Evolutionary conservation across 2,329 filamentous ascomycete genomes (phyloP), one percentile per base, ranked within the genome.

Genomic region (Diatrype stigma): DNA sequence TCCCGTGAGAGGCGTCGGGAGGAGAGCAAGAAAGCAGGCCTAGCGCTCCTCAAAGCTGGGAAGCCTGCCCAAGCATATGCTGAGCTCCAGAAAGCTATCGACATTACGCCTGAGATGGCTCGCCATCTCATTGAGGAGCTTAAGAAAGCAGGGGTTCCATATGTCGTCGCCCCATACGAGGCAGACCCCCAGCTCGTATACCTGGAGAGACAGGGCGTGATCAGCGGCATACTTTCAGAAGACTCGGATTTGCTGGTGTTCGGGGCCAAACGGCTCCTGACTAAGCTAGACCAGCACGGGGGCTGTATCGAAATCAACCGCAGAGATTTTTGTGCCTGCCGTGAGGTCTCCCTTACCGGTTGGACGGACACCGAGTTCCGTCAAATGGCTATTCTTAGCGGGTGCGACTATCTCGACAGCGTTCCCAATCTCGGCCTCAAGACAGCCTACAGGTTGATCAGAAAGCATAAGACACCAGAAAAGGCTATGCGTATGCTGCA

Each of bases 171-270:
- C 1, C 94, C 94, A 0, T 99, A 96, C 70, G 94, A 99, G 75
- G 94, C 94, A 45, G 94, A 99, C 69, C 87, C 93, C n/a, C 93
- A 99, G 69, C 79, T 99, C 61, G 92, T 91, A 23, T 99, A 97
- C 65, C 79, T 99, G 35, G 94, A 99, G 70, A 85, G 85, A 46
- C 82, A 90, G 52, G 93, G 93, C 1, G 75, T 92, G 47, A 87
- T 96, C 60, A 76, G 86, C 59, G 95, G 90, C 23, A 96, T 99
- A 56, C 74, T 99, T 34, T 96, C 94, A 0, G 94, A 99, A 67
- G 94, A 99, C 68, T 99, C 94, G 0, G 94, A 99, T 72, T 76
- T 99, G 51, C 75, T 99, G 32, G 94, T 99, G 0, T 99, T 99
- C 61, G 94, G 94, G 16, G 92, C 92, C 22, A 93, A 90, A 69